Conservation (phyloP, 805 yeast species). For the Danielia oregonensis region DNA sequence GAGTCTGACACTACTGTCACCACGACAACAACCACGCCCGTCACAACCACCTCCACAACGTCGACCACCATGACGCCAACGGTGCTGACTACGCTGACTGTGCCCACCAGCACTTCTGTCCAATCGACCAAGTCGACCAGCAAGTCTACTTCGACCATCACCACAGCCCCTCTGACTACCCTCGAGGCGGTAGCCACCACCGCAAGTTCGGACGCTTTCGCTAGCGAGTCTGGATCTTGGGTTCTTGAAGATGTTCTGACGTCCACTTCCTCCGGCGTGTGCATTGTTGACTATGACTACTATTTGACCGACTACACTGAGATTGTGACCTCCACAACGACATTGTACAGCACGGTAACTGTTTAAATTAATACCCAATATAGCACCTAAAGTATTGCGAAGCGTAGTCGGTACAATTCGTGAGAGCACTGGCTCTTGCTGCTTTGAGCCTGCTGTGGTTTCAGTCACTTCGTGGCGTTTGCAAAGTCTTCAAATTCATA, state of each 20-base stretch:
- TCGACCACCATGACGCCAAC: conserved; percentile 4
- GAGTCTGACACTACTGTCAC: conserved; percentile 7
- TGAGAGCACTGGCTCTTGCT: not conserved
- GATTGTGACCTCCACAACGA: conserved; percentile 38
- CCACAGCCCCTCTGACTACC: conserved; percentile 1
- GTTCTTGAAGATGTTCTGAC: conserved; percentile 33
- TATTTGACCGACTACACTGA: conserved; percentile 25
- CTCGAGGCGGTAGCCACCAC: conserved; percentile 1
- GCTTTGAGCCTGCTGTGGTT: not conserved
- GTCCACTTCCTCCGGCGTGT: conserved; percentile 25
- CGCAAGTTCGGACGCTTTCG: conserved; percentile 18
- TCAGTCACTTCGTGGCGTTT: not conserved
- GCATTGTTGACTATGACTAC: conserved; percentile 37
- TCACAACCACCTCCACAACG: conserved; percentile 7
- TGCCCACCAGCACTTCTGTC: not conserved
- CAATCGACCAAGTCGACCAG: conserved; percentile 5
- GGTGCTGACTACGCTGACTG: conserved; percentile 1
- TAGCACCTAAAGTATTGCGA: not conserved
- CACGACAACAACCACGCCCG: conserved; percentile 5
- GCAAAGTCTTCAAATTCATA: too few relatives aligned
- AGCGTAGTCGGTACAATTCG: not conserved
- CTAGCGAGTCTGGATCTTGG: conserved; percentile 28
- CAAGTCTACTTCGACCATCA: conserved; percentile 1
- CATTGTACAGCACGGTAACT: conserved; percentile 34
- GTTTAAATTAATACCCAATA: too few relatives aligned